Conservation (phyloP, 2,329 filamentous ascomycete species). For the Colletotrichum cereale region DNA sequence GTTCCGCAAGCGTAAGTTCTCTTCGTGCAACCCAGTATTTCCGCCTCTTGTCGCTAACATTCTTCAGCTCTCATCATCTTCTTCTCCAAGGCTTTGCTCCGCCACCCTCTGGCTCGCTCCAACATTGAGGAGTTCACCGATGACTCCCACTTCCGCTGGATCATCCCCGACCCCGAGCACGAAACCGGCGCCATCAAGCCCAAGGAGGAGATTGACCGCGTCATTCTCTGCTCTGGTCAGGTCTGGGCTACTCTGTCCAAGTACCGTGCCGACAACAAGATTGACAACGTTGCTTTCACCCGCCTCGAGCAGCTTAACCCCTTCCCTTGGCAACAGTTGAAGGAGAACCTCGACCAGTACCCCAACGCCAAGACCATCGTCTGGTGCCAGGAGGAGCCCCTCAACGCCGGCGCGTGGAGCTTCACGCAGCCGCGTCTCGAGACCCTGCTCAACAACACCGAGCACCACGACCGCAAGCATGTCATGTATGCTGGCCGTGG, state of each 20-base stretch:
- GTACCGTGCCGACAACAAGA: slow-evolving; percentile 86
- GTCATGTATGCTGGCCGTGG: slow-evolving; percentile 97
- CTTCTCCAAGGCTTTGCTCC: slow-evolving; percentile 97
- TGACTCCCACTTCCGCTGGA: slow-evolving; percentile 95
- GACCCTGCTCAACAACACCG: slow-evolving; percentile 92
- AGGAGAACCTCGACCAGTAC: slow-evolving; percentile 96
- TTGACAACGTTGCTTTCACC: slow-evolving; percentile 93
- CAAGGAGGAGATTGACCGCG: slow-evolving; percentile 89
- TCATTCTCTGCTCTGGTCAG: slow-evolving; percentile 94
- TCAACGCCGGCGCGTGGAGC: slow-evolving; percentile 97
- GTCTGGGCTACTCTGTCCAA: slow-evolving; percentile 93
- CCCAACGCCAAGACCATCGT: slow-evolving; percentile 98
- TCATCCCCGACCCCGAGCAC: slow-evolving; percentile 92
- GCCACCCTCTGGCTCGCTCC: slow-evolving; percentile 92
- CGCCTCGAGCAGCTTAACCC: slow-evolving; percentile 98
- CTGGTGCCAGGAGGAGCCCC: slow-evolving; percentile 96
- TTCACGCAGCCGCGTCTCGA: slow-evolving; percentile 98
- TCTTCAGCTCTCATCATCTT: slow-evolving; percentile 87
- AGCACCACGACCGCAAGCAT: slow-evolving; percentile 93
- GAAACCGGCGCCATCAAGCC: slow-evolving; percentile 79
- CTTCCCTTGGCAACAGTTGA: slow-evolving; percentile 97
- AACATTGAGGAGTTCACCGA: slow-evolving; percentile 90
- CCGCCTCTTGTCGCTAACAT: slow-evolving; percentile 43
- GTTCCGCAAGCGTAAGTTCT: slow-evolving; percentile 93
- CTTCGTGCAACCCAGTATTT: slow-evolving; percentile 15